Evolutionary conservation across 164 flowering plant species (phyloP).

Genomic region (Buxus sempervirens): DNA sequence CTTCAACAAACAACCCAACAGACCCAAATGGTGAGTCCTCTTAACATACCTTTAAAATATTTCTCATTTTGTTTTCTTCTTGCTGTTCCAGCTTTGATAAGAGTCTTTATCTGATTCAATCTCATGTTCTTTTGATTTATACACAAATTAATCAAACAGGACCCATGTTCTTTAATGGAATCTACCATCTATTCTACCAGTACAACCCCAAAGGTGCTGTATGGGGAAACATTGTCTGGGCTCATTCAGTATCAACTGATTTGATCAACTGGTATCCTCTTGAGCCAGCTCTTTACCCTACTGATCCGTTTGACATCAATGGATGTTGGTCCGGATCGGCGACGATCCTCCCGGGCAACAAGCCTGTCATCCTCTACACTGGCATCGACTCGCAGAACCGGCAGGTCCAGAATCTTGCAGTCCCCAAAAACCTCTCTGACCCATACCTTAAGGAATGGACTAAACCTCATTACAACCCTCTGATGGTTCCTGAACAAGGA

Average conservation of each 20-base stretch:
- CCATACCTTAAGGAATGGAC: constrained; percentile 45
- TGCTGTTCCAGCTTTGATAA: background rate
- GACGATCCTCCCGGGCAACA: constrained; percentile 43
- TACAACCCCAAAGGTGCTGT: constrained; percentile 43
- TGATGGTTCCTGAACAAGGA: constrained; percentile 23
- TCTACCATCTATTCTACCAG: constrained; percentile 42
- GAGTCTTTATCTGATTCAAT: background rate
- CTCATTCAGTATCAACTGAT: constrained; percentile 46
- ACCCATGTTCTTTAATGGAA: constrained; percentile 33
- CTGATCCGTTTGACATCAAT: constrained; percentile 33
- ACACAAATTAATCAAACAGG: constrained; percentile 20
- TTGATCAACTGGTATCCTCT: constrained; percentile 46
- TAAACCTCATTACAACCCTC: constrained; percentile 35
- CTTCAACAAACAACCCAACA: background rate
- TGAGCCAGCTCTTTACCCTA: constrained; percentile 33
- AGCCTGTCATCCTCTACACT: constrained; percentile 49
- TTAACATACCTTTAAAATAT: background rate
- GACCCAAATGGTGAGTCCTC: constrained; percentile 31
- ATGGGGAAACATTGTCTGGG: constrained; percentile 55
- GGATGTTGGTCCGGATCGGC: constrained; percentile 56
- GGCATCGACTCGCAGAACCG: constrained; percentile 24
- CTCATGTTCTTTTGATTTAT: background rate
- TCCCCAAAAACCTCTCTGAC: constrained; percentile 43
- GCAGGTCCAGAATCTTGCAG: constrained; percentile 45
- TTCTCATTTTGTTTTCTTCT: background rate